phyloP scores from a whole-genome alignment of 352 stramenopile species.

The Phytopythium chamaehyphon region DNA sequence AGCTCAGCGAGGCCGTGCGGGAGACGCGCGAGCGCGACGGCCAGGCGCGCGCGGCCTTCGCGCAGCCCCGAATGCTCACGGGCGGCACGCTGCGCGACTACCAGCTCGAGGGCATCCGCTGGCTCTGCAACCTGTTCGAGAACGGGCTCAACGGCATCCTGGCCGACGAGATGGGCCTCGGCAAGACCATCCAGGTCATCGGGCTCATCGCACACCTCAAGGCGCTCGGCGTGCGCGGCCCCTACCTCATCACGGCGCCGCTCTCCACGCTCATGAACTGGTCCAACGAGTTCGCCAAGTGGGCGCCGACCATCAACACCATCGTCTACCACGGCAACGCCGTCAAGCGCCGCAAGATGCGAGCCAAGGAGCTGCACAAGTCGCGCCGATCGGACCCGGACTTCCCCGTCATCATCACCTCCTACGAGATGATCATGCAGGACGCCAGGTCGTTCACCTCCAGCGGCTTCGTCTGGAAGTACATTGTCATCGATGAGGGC shows the following conservation, averaged over 20 bases:
- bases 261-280: constrained; percentile 98
- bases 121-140: constrained; percentile 97
- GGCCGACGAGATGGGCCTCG: constrained; percentile 87
- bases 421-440: constrained; percentile 85
- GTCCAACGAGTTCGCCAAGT: constrained; percentile 88
- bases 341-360: constrained; percentile 39
- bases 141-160: constrained; percentile 94
- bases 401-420: constrained; percentile 87
- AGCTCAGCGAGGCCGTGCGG: constrained; percentile 61
- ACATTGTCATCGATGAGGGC: constrained; percentile 97
- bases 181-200: constrained; percentile 92
- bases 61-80: constrained; percentile 72
- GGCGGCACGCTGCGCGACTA: constrained; percentile 90
- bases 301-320: constrained; percentile 88
- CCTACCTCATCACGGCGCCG: constrained; percentile 97
- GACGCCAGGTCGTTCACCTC: constrained; percentile 57
- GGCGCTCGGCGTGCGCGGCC: constrained; percentile 84
- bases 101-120: constrained; percentile 95
- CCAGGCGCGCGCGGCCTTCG: constrained; percentile 38
- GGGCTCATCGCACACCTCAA: constrained; percentile 94
- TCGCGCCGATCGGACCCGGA: constrained; percentile 51
- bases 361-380: constrained; percentile 42
- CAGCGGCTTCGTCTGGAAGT: constrained; percentile 86
- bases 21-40: constrained; percentile 28
- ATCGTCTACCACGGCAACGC: constrained; percentile 97